Base-by-base conservation (phyloP, 2,329 filamentous ascomycete genomes). In the Arachnomyces sp. region DNA sequence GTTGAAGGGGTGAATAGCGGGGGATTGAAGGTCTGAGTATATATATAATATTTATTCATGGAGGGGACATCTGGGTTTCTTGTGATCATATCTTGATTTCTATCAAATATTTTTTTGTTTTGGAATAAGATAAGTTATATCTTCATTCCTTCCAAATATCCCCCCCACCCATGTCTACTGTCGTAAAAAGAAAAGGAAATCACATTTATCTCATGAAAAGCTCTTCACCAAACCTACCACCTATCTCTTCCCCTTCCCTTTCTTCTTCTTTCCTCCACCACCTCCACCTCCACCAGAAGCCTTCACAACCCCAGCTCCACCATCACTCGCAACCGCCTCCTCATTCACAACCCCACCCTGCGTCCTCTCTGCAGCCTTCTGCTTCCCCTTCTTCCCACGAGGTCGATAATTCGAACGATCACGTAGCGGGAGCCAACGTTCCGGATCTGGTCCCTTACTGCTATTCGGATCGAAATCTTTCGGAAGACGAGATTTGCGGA, bases 381-480 rank as follows among this genome's bases (percentile, higher is more conserved):
- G 83, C 73, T 87, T 90, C 40, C 86, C 86, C 73, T 95, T 94
- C 70, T 84, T 88, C 4, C 88, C 88, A 69, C 92, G 95, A 6
- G 89, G 88, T 35, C 84, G 73, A 65, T 95, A 98, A 31, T 80
- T 85, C 52, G 85, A 92, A 42, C 92, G 77, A 60, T 98, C 92
- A 38, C 84, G 80, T 54, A 96, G 71, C 9, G 92, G 90, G 44
- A 98, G 66, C 92, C 92, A 98, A 47, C 92, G 75, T 65, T 98
- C 92, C 0, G 87, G 82, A 61, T 98, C 92, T 28, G 86, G 77
- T 49, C 80, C 81, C 71, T 88, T 93, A 9, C 5, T 25, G 9
- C 21, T 25, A 52, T 74, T 78, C 38, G 85, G 76, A 44, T 87
- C 85, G 42, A 63, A 69, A 41, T 72, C 64, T 54, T 71, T 71